A percentile compares a stretch with the other conserved stretches of the same genome.
Conservation (phyloP, 2,329 filamentous ascomycete genomes). For the Calonectria pteridis region DNA sequence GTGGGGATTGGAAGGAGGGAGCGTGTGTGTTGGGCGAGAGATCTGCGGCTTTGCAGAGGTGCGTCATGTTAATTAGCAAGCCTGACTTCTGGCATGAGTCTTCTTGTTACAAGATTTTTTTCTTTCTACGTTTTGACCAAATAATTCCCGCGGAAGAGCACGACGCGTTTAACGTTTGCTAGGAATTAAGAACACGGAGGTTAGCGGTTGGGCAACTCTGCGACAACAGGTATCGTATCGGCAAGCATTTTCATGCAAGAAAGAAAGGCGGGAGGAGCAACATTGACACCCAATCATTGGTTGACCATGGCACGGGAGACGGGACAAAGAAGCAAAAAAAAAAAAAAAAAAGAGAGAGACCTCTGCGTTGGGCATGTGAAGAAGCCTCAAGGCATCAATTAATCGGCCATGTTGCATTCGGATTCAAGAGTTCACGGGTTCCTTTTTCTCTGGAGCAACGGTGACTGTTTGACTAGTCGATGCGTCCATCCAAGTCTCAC, state of each 20-base stretch:
- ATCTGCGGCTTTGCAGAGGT: background rate
- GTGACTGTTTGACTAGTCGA: background rate
- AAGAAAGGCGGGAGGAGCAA: background rate
- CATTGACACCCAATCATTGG: background rate
- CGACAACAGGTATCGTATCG: background rate
- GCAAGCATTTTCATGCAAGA: background rate
- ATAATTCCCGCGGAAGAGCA: background rate
- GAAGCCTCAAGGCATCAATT: background rate
- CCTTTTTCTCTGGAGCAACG: background rate
- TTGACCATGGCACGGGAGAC: background rate
- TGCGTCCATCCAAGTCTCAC: constrained; percentile 3
- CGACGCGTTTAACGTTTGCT: constrained; percentile 1
- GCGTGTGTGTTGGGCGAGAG: background rate
- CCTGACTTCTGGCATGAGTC: background rate
- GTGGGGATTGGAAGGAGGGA: background rate
- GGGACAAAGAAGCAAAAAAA: background rate
- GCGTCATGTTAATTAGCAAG: background rate
- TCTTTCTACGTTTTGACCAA: background rate
- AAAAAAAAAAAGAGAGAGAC: background rate
- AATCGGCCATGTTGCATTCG: background rate
- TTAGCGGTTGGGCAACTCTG: background rate
- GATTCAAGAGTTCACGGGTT: background rate
- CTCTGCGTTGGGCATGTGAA: background rate
- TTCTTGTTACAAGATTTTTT: background rate
- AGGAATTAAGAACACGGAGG: background rate